Evolutionary conservation across 306 rosid genomes (phyloP).

Genomic region (Leucaena leucocephala): DNA sequence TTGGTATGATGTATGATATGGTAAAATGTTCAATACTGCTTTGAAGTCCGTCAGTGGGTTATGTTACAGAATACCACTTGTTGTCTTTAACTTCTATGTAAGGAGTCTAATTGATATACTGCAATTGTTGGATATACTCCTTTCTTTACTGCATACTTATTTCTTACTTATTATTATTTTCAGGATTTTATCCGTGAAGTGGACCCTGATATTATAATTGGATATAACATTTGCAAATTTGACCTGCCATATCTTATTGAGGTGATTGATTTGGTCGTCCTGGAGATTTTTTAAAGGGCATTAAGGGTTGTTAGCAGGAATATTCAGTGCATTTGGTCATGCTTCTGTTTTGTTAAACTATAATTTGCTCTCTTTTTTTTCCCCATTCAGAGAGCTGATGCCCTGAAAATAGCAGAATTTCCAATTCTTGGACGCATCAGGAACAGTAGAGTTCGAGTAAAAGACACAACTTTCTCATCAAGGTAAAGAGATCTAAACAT

Average conservation of each 20-base stretch:
- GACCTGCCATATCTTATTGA: conserved; percentile 94
- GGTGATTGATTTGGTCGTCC: conserved; percentile 47
- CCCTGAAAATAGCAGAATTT: conserved; percentile 82
- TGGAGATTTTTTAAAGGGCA: conserved; percentile 25
- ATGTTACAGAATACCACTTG: conserved; percentile 20
- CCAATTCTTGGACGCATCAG: conserved; percentile 86
- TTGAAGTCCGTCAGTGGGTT: conserved; percentile 10
- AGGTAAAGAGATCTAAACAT: conserved; percentile 55
- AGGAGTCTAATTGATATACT: conserved; percentile 27
- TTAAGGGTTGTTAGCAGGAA: conserved; percentile 18
- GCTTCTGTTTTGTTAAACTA: conserved; percentile 22
- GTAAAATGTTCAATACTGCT: conserved; percentile 18
- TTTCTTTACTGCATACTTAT: conserved; percentile 16
- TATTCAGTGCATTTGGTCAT: conserved; percentile 21
- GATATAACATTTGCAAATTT: conserved; percentile 98
- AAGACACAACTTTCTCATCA: conserved; percentile 94
- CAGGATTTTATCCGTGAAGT: conserved; percentile 87
- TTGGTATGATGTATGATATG: neutral
- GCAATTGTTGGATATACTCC: conserved; percentile 23
- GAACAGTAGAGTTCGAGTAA: conserved; percentile 88
- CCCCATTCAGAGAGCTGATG: conserved; percentile 70
- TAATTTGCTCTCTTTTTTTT: conserved; percentile 21
- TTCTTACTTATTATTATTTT: conserved; percentile 7
- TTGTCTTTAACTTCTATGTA: conserved; percentile 9
- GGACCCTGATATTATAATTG: conserved; percentile 97